A percentile compares a stretch with the other conserved stretches of the same genome.
phyloP scores from a whole-genome alignment of 2,329 filamentous ascomycete genomes.

The Rhynchosporium agropyri region DNA sequence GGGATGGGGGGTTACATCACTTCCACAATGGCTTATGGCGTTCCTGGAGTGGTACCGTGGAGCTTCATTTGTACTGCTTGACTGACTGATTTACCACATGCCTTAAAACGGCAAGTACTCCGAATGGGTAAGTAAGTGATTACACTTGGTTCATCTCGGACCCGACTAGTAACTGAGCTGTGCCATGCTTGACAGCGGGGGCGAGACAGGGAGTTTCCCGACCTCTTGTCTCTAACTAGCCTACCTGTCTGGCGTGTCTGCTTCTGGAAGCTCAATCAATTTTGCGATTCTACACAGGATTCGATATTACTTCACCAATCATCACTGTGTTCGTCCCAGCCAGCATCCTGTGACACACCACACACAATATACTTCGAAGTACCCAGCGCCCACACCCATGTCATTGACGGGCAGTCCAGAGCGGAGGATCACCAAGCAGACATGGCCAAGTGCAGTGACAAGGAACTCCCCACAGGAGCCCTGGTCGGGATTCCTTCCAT shows the following conservation, averaged over 20 bases:
- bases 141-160: neutral
- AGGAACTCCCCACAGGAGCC: neutral
- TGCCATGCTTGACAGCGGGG: slow-evolving; percentile 10
- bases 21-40: slow-evolving; percentile 12
- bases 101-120: neutral
- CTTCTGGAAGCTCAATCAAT: neutral
- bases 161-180: too few relatives aligned
- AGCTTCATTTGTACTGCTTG: neutral
- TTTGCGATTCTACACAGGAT: neutral
- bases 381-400: neutral
- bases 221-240: neutral
- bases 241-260: neutral
- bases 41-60: slow-evolving; percentile 11
- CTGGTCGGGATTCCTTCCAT: slow-evolving; percentile 4
- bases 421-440: slow-evolving; percentile 7
- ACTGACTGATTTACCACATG: slow-evolving; percentile 14
- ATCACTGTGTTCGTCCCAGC: too few relatives aligned
- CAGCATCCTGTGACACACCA: too few relatives aligned
- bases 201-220: neutral
- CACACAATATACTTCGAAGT: too few relatives aligned
- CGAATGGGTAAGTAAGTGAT: neutral
- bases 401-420: neutral
- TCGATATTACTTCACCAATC: too few relatives aligned
- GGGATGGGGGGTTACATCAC: slow-evolving; percentile 9
- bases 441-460: neutral